Evolutionary conservation across 129 eudicot genomes (phyloP), one percentile per base, ranked within the genome.

Genomic region (Calendula officinalis): DNA sequence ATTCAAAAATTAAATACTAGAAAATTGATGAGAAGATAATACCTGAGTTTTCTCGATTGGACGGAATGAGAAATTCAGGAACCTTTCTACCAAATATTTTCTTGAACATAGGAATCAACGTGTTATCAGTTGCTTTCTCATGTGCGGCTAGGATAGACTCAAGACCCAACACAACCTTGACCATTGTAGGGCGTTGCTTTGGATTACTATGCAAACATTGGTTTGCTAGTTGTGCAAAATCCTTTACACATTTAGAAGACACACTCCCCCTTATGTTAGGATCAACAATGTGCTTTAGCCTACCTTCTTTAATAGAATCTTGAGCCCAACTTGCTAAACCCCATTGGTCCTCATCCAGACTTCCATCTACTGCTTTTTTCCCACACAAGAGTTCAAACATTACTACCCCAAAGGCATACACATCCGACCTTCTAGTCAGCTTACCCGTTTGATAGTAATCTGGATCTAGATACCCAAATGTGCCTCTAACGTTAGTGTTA

Each of bases 321-420:
- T 67, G 62, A 40, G 72, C 72, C 72, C 72, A 67, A 22, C 17
- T 67, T 30, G 51, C 51, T 27, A 67, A 53, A 37, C 37, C 57
- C 35, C 46, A 37, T 15, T 66, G 61, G 27, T 66, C 71, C 61
- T 66, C 61, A 66, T 66, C 59, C 51, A 52, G 46, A 10, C 60
- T 51, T 2, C 30, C 4, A 4, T 49, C 71, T 7, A 66, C 60
- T 6, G 72, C 71, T 11, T 2, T 49, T 22, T 66, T 66, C 27
- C 61, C 71, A 40, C 61, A 50, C 6, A 66, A 53, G 13, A 51
- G 62, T 40, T 67, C 62, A 27, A 67, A 52, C 7, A 67, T 12
- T 4, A 67, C 62, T 2, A 67, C 72, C 41, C 62, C 72, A 40
- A 67, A 67, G 30, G 72, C 72, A 27, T 67, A 51, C 53, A 67